These are phyloP conservation scores for Jackrogersella minutella DNA, from an alignment of 495 filamentous ascomycete genomes.

Conservation along the genomic window DNA sequence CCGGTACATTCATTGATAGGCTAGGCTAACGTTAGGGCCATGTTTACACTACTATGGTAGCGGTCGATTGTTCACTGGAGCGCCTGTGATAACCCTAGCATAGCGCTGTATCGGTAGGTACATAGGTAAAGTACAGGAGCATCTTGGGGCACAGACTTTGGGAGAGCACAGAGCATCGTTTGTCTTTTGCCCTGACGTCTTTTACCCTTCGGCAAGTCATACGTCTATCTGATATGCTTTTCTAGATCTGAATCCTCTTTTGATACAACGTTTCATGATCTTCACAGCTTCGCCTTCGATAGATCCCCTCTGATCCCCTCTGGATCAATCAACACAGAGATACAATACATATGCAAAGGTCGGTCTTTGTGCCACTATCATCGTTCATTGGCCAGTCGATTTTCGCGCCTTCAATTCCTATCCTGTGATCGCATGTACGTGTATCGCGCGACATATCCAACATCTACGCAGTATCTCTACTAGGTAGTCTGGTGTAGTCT, in stretches of 20 bases:
- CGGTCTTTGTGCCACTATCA: neutral
- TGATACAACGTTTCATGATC: constrained; percentile 45
- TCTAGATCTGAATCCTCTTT: constrained; percentile 36
- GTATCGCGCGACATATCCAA: constrained; percentile 1
- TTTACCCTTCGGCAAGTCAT: constrained; percentile 32
- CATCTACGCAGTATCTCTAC: neutral
- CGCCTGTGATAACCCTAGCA: constrained; percentile 28
- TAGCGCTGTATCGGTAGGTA: constrained; percentile 7
- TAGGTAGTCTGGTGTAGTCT: neutral
- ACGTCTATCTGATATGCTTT: constrained; percentile 32
- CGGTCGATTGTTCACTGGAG: constrained; percentile 34
- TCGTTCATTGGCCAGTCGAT: constrained; percentile 17
- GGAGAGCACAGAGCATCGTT: neutral
- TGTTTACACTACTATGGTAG: no score
- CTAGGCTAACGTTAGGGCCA: constrained; percentile 8
- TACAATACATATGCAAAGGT: neutral
- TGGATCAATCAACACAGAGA: neutral
- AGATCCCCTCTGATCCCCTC: constrained; percentile 12
- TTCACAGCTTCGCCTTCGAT: constrained; percentile 32
- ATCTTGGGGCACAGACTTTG: neutral
- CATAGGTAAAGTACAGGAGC: no score
- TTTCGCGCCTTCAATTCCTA: constrained; percentile 1
- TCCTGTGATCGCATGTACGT: neutral
- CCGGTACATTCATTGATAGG: constrained; percentile 4
- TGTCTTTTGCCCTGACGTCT: constrained; percentile 23